phyloP scores from a whole-genome alignment of 257 asterid species.

The Linaria vulgaris region DNA sequence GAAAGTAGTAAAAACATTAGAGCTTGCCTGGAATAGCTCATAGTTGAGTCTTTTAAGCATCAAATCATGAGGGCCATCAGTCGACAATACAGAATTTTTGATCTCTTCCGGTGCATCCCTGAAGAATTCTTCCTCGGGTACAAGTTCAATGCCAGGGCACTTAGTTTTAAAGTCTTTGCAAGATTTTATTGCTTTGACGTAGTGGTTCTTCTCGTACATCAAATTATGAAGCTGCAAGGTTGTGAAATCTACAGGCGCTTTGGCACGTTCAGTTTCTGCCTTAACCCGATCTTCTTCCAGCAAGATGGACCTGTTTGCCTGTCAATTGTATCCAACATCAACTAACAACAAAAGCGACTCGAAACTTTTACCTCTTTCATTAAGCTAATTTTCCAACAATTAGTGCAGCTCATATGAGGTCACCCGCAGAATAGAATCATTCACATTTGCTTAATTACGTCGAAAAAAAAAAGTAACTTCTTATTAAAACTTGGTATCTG shows the following conservation, averaged over 20 bases:
- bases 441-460: background rate
- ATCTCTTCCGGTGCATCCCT: conserved; percentile 82
- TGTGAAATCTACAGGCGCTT: conserved; percentile 82
- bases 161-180: conserved; percentile 96
- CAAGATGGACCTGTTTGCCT: conserved; percentile 96
- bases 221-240: conserved; percentile 94
- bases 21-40: conserved; percentile 81
- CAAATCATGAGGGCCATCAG: conserved; percentile 70
- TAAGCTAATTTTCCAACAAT: background rate
- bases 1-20: conserved; percentile 1
- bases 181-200: conserved; percentile 90
- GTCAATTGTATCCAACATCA: conserved; percentile 27
- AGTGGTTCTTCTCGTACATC: conserved; percentile 96
- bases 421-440: background rate
- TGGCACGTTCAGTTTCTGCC: conserved; percentile 86
- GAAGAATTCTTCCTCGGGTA: conserved; percentile 84
- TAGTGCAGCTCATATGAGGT: background rate
- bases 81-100: conserved; percentile 58
- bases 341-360: background rate
- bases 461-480: too few relatives aligned
- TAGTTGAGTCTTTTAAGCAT: conserved; percentile 91
- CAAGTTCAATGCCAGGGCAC: conserved; percentile 83
- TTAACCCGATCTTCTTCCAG: conserved; percentile 90
- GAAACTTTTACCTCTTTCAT: background rate
- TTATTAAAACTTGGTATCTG: too few relatives aligned